Base-by-base conservation (phyloP, 441 rosid species). In the Pelargonium fulgidum region DNA sequence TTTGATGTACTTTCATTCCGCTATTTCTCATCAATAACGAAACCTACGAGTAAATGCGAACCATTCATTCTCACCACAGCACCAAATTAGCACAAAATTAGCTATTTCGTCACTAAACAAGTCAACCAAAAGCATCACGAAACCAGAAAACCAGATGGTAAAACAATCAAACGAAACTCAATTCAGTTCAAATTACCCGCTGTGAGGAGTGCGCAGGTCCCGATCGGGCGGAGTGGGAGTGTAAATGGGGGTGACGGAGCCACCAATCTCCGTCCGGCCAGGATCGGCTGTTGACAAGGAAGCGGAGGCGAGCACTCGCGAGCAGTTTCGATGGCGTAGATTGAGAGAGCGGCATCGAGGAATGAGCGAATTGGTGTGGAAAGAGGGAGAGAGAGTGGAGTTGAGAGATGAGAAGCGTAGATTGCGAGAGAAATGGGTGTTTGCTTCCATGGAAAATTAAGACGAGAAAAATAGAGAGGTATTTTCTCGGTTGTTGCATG, bases 191-290 rank as follows among this genome's bases (percentile, higher is more conserved):
- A 11, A 50, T 41, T 81, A 93, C 96, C 97, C 97, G 84, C 98
- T 93, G 76, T 93, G 98, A 81, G 97, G 98, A 77, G 98, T 91
- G 47, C 96, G 86, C 70, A 85, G 91, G 39, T 78, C 82, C 48
- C 98, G 94, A 79, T 85, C 71, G n/a, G 71, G 56, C 22, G 91
- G 96, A 2, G 98, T 85, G 12, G 96, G 95, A 47, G 70, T 66
- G 71, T 89, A 91, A 65, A 84, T 74, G 4, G 98, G 95, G 36
- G 76, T 76, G 24, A 75, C 73, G 11, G 85, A 26, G 42, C 70
- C 66, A 4, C 69, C 72, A 1, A 39, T 47, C 24, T 63, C 68
- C 5, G 68, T 0, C 59, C 66, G 68, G 11, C 50, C 7, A 0
- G 65, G 17, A 14, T 76, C 80, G 39, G 66, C 26, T 6, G 65